Base-by-base conservation (phyloP, 2,329 filamentous ascomycete genomes). In the Beauveria sp. region DNA sequence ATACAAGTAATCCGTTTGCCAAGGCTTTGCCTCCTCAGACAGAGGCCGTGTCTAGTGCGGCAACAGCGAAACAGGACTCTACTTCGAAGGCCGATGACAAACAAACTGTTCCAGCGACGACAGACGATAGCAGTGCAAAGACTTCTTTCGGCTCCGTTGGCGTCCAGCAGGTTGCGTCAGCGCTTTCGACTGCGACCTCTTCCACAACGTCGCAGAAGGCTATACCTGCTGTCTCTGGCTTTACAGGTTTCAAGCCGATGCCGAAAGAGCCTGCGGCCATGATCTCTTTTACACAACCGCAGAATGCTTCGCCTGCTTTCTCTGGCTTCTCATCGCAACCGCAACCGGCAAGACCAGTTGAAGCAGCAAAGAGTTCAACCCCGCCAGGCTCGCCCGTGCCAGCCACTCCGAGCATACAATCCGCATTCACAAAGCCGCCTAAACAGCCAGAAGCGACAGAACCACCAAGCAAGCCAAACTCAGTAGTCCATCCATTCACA, bases 331-430 rank as follows among this genome's bases (percentile, higher is more conserved):
- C 55, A 16, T 20, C 40, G 5, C 41, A 46, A 18, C 20, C 34
- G 4, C 50, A 54, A 48, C 5, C 30, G 16, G n/a, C 1, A 8
- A n/a, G 22, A 44, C n/a, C 50, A 26, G 16, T 30, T 8, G 41
- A 54, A 30, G 16, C 43, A 7, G 30, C 18, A 8, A 60, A 55
- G 41, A 59, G 55, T 22, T 54, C 28, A 37, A 56, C 55, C 20
- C 53, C 59, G 9, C 59, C 55, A 10, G 58, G 26, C 46, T 61
- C 16, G 34, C 65, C 30, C 24, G 63, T 37, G 62, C 67, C 43
- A n/a, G 57, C 57, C 24, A 26, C 51, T 14, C 47, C 56, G 59
- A 20, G 34, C 55, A n/a, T 58, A 65, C 28, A 41, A 63, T 51
- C 55, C 44, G 46, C 65, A 51, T 46, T 58, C 3, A 26, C 47